Conservation (phyloP, 129 eudicot species). For the Oenanthe sinensis region DNA sequence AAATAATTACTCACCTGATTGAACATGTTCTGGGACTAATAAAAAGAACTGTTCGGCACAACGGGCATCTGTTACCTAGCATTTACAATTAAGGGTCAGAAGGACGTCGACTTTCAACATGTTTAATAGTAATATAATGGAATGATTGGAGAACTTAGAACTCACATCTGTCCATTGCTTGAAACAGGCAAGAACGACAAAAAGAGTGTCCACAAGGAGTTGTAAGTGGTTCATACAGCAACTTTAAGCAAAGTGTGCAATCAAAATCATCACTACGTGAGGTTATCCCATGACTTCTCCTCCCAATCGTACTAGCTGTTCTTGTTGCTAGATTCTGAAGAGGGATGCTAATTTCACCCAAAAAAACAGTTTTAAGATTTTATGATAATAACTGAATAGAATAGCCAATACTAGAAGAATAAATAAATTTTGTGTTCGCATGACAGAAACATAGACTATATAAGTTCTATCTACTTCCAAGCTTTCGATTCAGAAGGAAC, state of each 20-base stretch:
- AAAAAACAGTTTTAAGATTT: constrained; percentile 11
- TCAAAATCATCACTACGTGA: constrained; percentile 88
- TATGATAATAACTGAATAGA: background rate
- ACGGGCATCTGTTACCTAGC: constrained; percentile 85
- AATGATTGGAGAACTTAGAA: constrained; percentile 4
- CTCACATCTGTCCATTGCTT: constrained; percentile 90
- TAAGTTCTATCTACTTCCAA: background rate
- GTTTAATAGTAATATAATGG: constrained; percentile 5
- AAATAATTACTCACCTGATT: constrained; percentile 50
- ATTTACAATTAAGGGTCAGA: constrained; percentile 16
- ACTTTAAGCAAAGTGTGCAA: constrained; percentile 85
- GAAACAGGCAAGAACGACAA: constrained; percentile 96
- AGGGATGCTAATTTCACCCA: constrained; percentile 43
- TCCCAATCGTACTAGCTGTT: constrained; percentile 24
- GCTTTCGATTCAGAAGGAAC: background rate
- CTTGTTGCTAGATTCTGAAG: constrained; percentile 47
- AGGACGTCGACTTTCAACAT: background rate
- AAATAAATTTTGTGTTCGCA: background rate
- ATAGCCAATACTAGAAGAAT: background rate
- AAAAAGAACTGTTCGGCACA: constrained; percentile 87
- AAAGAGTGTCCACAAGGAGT: constrained; percentile 98
- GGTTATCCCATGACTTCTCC: constrained; percentile 40
- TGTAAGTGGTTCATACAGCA: constrained; percentile 84
- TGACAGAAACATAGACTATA: background rate
- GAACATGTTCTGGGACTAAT: constrained; percentile 83